Evolutionary conservation across 2,329 filamentous ascomycete genomes (phyloP).

Genomic region (Rachicladosporium sp.): DNA sequence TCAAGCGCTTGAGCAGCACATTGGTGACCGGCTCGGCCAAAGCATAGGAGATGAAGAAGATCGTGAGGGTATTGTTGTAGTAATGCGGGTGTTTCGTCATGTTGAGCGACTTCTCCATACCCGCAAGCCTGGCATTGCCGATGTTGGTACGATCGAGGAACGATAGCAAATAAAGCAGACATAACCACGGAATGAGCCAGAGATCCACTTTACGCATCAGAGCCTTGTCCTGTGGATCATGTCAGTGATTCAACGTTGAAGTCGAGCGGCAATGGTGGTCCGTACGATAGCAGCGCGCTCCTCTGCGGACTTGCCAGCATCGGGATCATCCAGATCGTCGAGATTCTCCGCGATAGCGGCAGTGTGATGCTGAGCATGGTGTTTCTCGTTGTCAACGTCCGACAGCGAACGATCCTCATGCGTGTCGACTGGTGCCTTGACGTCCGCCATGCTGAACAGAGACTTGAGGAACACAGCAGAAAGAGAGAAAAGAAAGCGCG

Average conservation of each 20-base stretch:
- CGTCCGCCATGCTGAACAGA: too few species aligned
- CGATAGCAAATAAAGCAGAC: conserved; percentile 59
- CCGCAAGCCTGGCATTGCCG: conserved; percentile 53
- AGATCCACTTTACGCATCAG: conserved; percentile 51
- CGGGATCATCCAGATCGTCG: conserved; percentile 37
- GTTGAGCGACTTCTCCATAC: conserved; percentile 43
- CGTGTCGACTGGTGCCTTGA: too few species aligned
- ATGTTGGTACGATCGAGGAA: conserved; percentile 66
- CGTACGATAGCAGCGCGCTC: conserved; percentile 51
- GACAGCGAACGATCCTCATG: too few species aligned
- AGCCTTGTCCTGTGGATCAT: conserved; percentile 42
- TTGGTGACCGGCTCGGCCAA: conserved; percentile 70
- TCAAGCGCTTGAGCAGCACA: conserved; percentile 61
- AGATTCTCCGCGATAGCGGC: conserved; percentile 1
- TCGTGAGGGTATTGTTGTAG: conserved; percentile 64
- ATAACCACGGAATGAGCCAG: conserved; percentile 53
- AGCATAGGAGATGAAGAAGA: conserved; percentile 80
- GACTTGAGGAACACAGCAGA: too few species aligned
- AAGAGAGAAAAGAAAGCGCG: too few species aligned
- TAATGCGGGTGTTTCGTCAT: conserved; percentile 43
- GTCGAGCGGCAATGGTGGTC: conserved; percentile 6
- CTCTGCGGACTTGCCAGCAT: conserved; percentile 51
- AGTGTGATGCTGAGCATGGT: too few species aligned
- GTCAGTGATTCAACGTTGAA: conserved; percentile 1
- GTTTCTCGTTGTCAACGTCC: too few species aligned